Conservation (phyloP, 495 filamentous ascomycete genomes). For the Penicillium herquei region DNA sequence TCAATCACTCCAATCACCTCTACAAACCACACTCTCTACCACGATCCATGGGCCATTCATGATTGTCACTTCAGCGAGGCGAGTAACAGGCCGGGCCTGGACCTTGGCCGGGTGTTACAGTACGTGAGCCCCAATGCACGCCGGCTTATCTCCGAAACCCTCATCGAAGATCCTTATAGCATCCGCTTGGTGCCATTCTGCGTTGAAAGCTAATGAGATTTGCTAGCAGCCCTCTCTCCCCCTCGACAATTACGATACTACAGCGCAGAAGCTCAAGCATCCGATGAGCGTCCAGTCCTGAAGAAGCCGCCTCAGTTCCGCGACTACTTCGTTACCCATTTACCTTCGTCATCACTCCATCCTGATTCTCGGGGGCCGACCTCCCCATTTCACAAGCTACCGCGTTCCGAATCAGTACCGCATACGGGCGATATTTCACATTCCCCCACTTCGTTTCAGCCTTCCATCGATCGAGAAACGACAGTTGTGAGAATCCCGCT, state of each 20-base stretch:
- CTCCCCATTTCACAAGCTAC: conserved; percentile 68
- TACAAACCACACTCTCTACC: neutral
- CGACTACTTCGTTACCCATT: conserved; percentile 94
- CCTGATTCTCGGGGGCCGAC: conserved; percentile 73
- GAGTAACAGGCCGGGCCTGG: conserved; percentile 44
- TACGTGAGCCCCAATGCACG: conserved; percentile 21
- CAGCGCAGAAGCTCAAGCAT: conserved; percentile 17
- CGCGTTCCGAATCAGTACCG: conserved; percentile 77
- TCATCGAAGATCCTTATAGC: conserved; percentile 4
- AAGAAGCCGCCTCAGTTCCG: conserved; percentile 66
- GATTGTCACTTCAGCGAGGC: conserved; percentile 41
- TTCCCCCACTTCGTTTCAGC: conserved; percentile 55
- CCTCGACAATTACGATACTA: conserved; percentile 17
- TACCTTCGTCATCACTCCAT: conserved; percentile 89
- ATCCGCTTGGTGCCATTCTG: neutral
- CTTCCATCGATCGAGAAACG: conserved; percentile 67
- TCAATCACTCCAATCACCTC: conserved; percentile 2
- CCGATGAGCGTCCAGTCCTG: conserved; percentile 5
- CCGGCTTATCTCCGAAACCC: conserved; percentile 19
- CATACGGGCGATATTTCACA: conserved; percentile 57
- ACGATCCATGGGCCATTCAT: conserved; percentile 43
- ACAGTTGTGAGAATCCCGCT: conserved; percentile 98
- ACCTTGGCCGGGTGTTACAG: conserved; percentile 35
- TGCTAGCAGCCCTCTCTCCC: conserved; percentile 22
- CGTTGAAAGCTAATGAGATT: conserved; percentile 9